Percentiles rank a stretch among this genome's conserved stretches.
These are phyloP conservation scores for Hippophae tibetana DNA, from an alignment of 306 rosid species.

Conservation along the genomic window DNA sequence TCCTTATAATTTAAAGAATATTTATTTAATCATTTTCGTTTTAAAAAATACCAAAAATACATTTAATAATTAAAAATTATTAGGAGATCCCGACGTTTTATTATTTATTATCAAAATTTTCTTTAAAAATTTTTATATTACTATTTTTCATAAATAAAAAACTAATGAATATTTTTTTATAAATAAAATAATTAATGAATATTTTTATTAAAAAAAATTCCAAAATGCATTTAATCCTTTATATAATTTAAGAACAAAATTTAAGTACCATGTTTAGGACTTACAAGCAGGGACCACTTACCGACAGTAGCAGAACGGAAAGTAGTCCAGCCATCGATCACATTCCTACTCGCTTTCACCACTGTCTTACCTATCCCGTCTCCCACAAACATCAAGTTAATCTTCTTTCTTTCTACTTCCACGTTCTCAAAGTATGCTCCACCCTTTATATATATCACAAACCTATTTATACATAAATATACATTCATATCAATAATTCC, in stretches of 20 bases:
- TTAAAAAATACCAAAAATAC: too few relatives aligned
- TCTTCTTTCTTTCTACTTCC: constrained; percentile 58
- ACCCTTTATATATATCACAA: constrained; percentile 61
- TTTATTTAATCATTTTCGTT: too few relatives aligned
- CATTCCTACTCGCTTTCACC: constrained; percentile 68
- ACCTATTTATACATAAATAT: constrained; percentile 25
- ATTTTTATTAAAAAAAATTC: too few relatives aligned
- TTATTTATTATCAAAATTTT: too few relatives aligned
- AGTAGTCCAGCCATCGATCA: constrained; percentile 82
- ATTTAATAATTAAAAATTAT: too few relatives aligned
- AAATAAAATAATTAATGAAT: too few relatives aligned
- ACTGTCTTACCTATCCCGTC: constrained; percentile 78
- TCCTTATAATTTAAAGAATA: too few relatives aligned
- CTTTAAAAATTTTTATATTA: too few relatives aligned
- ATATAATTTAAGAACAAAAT: background rate
- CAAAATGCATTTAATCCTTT: background rate
- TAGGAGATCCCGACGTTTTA: too few relatives aligned
- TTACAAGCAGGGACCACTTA: constrained; percentile 20
- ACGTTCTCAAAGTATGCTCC: constrained; percentile 87
- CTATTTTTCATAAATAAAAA: too few relatives aligned
- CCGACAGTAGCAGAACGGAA: constrained; percentile 86
- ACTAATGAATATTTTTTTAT: too few relatives aligned
- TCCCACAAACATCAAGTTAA: constrained; percentile 65
- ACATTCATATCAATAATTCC: too few relatives aligned
- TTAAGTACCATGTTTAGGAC: background rate